phyloP scores from a whole-genome alignment of 2,329 filamentous ascomycete species.

The Macroventuria anomochaeta region DNA sequence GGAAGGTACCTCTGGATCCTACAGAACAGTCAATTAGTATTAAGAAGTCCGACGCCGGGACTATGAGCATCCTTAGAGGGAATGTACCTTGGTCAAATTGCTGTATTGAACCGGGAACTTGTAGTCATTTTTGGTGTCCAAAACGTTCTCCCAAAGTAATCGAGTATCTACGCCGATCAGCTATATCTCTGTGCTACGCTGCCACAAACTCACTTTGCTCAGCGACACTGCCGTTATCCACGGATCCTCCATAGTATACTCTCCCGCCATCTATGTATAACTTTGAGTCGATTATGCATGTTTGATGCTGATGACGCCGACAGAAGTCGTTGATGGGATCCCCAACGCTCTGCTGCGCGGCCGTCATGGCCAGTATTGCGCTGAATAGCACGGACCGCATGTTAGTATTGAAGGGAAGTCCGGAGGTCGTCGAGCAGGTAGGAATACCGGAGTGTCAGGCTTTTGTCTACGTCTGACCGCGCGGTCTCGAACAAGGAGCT shows the following conservation, averaged over 20 bases:
- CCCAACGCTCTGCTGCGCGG: conserved; percentile 6
- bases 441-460: not conserved
- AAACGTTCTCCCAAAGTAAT: conserved; percentile 63
- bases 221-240: conserved; percentile 56
- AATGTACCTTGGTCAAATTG: conserved; percentile 20
- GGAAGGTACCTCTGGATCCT: conserved; percentile 60
- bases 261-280: conserved; percentile 66
- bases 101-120: conserved; percentile 21
- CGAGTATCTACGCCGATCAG: conserved; percentile 52
- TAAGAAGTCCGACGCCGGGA: not conserved
- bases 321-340: conserved; percentile 29
- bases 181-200: not conserved
- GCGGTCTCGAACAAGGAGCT: conserved; percentile 2
- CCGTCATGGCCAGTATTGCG: conserved; percentile 48
- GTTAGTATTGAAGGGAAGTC: not conserved
- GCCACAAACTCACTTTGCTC: conserved; percentile 58
- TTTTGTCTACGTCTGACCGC: conserved; percentile 10
- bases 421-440: not conserved
- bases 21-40: not conserved
- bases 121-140: conserved; percentile 22
- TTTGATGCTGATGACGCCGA: conserved; percentile 58
- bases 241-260: conserved; percentile 53
- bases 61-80: not conserved
- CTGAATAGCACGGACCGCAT: not conserved
- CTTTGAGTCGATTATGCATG: conserved; percentile 62